phyloP scores from a whole-genome alignment of 1,284 basidiomycete species.

The Cryptococcus sp. region DNA sequence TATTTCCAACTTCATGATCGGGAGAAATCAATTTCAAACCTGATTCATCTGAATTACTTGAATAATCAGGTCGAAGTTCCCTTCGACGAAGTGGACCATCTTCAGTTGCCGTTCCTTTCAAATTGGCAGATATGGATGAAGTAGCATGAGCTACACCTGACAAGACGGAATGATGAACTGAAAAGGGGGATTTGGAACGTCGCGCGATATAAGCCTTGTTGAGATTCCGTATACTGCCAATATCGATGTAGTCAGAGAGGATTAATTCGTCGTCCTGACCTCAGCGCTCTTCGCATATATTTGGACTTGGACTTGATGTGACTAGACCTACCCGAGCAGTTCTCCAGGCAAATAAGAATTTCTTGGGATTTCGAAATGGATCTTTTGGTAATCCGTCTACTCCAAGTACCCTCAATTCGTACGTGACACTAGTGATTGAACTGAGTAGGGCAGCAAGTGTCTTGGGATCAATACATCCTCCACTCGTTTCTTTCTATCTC shows the following conservation, averaged over 20 bases:
- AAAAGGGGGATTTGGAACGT: conserved; percentile 24
- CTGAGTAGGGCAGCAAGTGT: conserved; percentile 38
- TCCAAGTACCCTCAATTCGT: conserved; percentile 33
- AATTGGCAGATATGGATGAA: conserved; percentile 29
- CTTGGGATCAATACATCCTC: conserved; percentile 42
- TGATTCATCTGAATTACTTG: conserved; percentile 3
- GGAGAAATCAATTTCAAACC: conserved; percentile 33
- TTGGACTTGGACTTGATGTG: too few relatives aligned
- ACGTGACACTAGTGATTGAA: conserved; percentile 38
- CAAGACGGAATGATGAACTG: conserved; percentile 35
- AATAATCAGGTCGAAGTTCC: conserved; percentile 23
- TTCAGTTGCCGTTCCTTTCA: conserved; percentile 32
- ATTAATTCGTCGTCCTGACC: too few relatives aligned
- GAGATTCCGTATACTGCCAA: conserved; percentile 19
- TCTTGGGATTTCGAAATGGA: conserved; percentile 29
- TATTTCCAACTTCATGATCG: conserved; percentile 23
- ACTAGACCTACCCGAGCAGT: too few relatives aligned
- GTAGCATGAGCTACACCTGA: conserved; percentile 39
- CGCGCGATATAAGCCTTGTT: conserved; percentile 27
- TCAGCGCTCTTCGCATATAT: too few relatives aligned
- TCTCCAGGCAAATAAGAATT: conserved; percentile 36
- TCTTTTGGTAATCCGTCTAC: conserved; percentile 41
- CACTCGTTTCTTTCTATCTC: conserved; percentile 42
- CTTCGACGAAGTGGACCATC: conserved; percentile 36
- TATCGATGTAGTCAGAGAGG: too few relatives aligned